Percentiles rank a stretch among this genome's conserved stretches.
Conservation (phyloP, 2,329 filamentous ascomycete species). For the Dendryphion nanum region DNA sequence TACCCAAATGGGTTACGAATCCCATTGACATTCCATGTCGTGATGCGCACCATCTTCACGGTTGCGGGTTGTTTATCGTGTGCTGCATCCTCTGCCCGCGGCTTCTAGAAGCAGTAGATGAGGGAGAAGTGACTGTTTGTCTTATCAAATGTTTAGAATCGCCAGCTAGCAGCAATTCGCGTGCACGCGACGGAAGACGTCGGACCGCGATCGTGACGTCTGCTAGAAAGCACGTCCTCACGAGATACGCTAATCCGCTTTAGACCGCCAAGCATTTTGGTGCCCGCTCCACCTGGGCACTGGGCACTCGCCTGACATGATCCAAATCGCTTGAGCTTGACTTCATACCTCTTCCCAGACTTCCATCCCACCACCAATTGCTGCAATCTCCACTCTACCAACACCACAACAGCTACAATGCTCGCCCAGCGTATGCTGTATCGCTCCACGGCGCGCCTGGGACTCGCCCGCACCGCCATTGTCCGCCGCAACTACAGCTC, state of each 20-base stretch:
- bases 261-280: no score
- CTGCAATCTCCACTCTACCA: slow-evolving; percentile 17
- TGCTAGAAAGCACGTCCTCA: no score
- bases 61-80: no score
- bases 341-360: slow-evolving; percentile 15
- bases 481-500: slow-evolving; percentile 70
- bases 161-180: no score
- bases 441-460: slow-evolving; percentile 56
- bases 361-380: slow-evolving; percentile 21
- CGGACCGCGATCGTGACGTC: no score
- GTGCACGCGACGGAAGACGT: no score
- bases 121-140: no score
- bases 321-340: slow-evolving; percentile 19
- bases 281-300: no score
- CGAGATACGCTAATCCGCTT: no score
- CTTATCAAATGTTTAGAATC: no score
- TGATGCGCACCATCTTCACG: slow-evolving; percentile 71
- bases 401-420: slow-evolving; percentile 26
- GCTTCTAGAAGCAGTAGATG: no score
- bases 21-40: slow-evolving; percentile 56
- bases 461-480: slow-evolving; percentile 54
- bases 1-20: slow-evolving; percentile 56
- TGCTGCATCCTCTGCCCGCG: no score
- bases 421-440: slow-evolving; percentile 31
- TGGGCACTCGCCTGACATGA: slow-evolving; percentile 17